Base-by-base conservation (phyloP, 495 filamentous ascomycete species). In the Penicillium canescens region DNA sequence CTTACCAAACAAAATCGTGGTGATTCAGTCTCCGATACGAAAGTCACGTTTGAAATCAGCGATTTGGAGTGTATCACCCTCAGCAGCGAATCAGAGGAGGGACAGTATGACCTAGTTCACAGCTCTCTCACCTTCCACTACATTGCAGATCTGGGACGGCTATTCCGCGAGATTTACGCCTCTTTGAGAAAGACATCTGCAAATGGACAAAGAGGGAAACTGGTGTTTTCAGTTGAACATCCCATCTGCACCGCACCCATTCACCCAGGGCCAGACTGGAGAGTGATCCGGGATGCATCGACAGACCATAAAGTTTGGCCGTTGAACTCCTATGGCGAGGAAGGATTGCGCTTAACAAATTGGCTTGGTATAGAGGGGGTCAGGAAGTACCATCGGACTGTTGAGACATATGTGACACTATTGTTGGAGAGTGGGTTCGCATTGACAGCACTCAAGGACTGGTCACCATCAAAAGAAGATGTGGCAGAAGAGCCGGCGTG, bases 381-480 rank as follows among this genome's bases (percentile, higher is more conserved):
- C 23, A 46, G 46, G 36, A 67, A 67, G 31, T 67, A 67, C 47
- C 63, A 67, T 50, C 60, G 63, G 12, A 67, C 56, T 4, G 44
- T 58, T 4, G 55, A 63, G 48, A 67, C 63, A 18, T 63, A 67
- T 38, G 42, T 63, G 5, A 47, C 46, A 4, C 13, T 54, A 8
- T 31, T 67, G n/a, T 21, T 63, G 23, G 55, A 59, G 52, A 58
- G 20, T 40, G 63, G 60, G 14, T 63, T 61, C 23, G 45, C 34
- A 3, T 51, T 67, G 55, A 57, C 55, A 3, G 63, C 50, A 1
- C 37, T 67, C 33, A 59, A 57, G 23, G 63, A 67, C 12, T 67
- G 55, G 57, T 38, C 43, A 20, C 60, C 60, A 5, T 52, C 60
- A 8, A 21, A 42, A 14, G 36, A 59, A 16, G 55, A 59, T 42